These are phyloP conservation scores for Bipolaris sorokiniana DNA, from an alignment of 2,329 filamentous ascomycete species.

Conservation along the genomic window DNA sequence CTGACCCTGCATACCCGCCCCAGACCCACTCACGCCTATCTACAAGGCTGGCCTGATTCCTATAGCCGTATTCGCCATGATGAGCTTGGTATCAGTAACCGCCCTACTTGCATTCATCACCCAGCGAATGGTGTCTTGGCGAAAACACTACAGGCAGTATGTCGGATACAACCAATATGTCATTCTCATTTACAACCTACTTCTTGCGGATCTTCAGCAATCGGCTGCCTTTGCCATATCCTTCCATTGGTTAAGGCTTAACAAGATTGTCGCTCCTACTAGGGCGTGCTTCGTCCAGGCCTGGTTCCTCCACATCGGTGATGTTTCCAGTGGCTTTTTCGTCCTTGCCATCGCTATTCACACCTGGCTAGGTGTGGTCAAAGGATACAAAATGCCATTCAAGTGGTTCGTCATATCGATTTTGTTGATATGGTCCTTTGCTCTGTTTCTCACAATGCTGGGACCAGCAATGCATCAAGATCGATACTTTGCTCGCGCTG, in stretches of 20 bases:
- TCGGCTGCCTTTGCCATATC: conserved; percentile 58
- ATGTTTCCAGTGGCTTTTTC: conserved; percentile 60
- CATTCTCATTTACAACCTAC: conserved; percentile 61
- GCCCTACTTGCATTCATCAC: conserved; percentile 57
- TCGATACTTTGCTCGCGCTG: conserved; percentile 56
- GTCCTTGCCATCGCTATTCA: conserved; percentile 62
- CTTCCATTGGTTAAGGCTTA: conserved; percentile 54
- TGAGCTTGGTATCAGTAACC: conserved; percentile 56
- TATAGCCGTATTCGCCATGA: conserved; percentile 54
- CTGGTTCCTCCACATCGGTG: conserved; percentile 60
- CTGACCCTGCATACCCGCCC: neutral
- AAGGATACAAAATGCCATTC: conserved; percentile 55
- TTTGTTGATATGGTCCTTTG: conserved; percentile 54
- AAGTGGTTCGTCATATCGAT: conserved; percentile 54
- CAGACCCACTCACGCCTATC: conserved; percentile 33
- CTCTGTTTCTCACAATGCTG: conserved; percentile 55
- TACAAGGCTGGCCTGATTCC: conserved; percentile 54
- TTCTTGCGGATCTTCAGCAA: conserved; percentile 61
- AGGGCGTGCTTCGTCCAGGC: conserved; percentile 58
- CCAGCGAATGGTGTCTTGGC: conserved; percentile 59
- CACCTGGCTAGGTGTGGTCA: conserved; percentile 58
- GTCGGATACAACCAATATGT: conserved; percentile 63
- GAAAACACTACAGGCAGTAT: conserved; percentile 55
- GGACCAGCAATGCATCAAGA: conserved; percentile 52
- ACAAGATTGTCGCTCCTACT: conserved; percentile 54